Percentiles rank a stretch among this genome's conserved stretches.
phyloP scores from a whole-genome alignment of 805 yeast genomes.

The Ogataea minuta region DNA sequence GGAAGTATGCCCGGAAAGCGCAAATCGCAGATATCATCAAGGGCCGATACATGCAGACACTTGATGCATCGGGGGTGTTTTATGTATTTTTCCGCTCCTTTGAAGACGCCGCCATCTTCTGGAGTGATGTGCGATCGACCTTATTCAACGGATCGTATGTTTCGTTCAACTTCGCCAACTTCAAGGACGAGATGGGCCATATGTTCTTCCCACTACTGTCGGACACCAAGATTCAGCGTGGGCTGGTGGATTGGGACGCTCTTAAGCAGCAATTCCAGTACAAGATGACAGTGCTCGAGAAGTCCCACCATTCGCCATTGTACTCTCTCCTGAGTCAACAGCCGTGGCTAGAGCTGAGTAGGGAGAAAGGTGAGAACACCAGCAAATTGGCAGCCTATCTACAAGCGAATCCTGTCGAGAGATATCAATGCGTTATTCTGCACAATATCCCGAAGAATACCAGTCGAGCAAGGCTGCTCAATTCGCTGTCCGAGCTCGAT shows the following conservation, averaged over 20 bases:
- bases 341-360: constrained; percentile 11
- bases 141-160: constrained; percentile 50
- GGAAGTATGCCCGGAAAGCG: constrained; percentile 19
- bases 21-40: constrained; percentile 42
- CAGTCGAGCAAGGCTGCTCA: constrained; percentile 34
- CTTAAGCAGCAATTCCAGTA: constrained; percentile 1
- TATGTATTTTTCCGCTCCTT: constrained; percentile 49
- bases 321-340: constrained; percentile 9
- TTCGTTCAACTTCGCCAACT: constrained; percentile 44
- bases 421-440: constrained; percentile 38
- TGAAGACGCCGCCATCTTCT: constrained; percentile 51
- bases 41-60: constrained; percentile 45
- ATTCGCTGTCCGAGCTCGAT: constrained; percentile 49
- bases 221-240: constrained; percentile 15
- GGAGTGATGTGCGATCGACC: constrained; percentile 44
- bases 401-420: constrained; percentile 19
- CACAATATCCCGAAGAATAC: constrained; percentile 48
- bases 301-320: constrained; percentile 3
- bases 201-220: constrained; percentile 24
- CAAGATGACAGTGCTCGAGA: constrained; percentile 7
- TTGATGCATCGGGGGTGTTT: constrained; percentile 48
- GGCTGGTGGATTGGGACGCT: constrained; percentile 3
- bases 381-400: not conserved
- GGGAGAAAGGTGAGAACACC: not conserved
- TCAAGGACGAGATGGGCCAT: constrained; percentile 21